Evolutionary conservation across 2,329 filamentous ascomycete genomes (phyloP), one percentile per base, ranked within the genome.

Genomic region (Claviceps citrina): DNA sequence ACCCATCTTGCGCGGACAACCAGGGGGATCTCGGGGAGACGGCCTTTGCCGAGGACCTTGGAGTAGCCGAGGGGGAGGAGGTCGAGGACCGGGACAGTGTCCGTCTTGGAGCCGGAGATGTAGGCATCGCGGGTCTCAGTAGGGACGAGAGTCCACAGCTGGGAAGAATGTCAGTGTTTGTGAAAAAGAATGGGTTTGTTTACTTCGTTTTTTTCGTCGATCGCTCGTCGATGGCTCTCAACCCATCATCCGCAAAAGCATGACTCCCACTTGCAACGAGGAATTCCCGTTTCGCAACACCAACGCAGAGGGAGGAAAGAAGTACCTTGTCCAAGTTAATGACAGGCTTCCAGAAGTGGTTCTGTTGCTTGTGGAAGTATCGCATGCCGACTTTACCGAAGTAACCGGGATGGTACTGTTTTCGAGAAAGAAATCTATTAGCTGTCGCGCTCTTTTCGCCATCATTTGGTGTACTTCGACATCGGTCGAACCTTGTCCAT

Each of bases 31-130:
- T 89, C 73, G 60, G 91, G 89, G 59, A 96, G 73, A 62, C 89
- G 81, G 68, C 91, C 91, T 80, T 98, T 98, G 66, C 91, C 93
- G 63, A 98, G 83, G 54, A 98, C 79, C 76, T 98, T 98, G 63
- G 86, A 84, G 80, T 96, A 98, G 57, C 93, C 91, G 67, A 94
- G 81, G 57, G 86, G 76, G 51, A 96, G 81, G 66, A 98, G 84
- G 73, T 98, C 89, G 73, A 98, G 80, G 62, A 98, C 91, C 63
- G 91, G 91, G 50, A 89, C 86, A 64, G 84, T 93, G 67, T 94
- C 85, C 65, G 78, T 79, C 70, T 85, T 84, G 53, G 66, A 62
- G 65, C 82, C 78, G 59, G 68, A 67, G 59, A 95, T 65, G 77
- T 96, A 96, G 67, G 85, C 79, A 37, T 94, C 86, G 60, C 93